These are phyloP conservation scores for Microbotryum intermedium DNA, from an alignment of 1,284 basidiomycete genomes.

Conservation along the genomic window DNA sequence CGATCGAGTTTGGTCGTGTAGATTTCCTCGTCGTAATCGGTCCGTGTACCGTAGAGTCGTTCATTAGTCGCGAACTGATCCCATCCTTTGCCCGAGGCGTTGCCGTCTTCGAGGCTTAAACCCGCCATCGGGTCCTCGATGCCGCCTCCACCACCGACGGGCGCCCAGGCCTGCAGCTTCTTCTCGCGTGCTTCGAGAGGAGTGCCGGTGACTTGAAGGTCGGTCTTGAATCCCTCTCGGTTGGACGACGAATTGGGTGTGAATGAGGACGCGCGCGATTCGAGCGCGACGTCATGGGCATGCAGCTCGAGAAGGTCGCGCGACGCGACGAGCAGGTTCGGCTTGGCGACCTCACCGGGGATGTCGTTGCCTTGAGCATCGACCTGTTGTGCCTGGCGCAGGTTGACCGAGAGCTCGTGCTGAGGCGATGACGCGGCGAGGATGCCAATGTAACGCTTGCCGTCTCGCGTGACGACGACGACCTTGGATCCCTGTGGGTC, in stretches of 20 bases:
- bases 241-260: not conserved
- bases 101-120: constrained; percentile 40
- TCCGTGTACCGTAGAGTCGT: constrained; percentile 81
- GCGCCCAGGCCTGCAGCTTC: constrained; percentile 24
- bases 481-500: constrained; percentile 26
- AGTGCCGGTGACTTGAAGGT: constrained; percentile 67
- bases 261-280: not conserved
- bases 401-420: constrained; percentile 57
- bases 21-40: constrained; percentile 82
- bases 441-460: constrained; percentile 60
- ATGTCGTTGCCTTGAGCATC: constrained; percentile 60
- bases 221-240: constrained; percentile 68
- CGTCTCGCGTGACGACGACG: constrained; percentile 58
- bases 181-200: constrained; percentile 39
- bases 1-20: constrained; percentile 95
- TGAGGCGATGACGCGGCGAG: constrained; percentile 54
- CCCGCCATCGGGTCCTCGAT: constrained; percentile 46
- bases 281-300: constrained; percentile 22
- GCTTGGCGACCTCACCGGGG: constrained; percentile 55
- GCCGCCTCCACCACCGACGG: constrained; percentile 21
- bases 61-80: constrained; percentile 97
- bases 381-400: constrained; percentile 46
- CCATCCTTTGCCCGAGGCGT: constrained; percentile 49
- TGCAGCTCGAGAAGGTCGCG: constrained; percentile 27
- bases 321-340: constrained; percentile 26